Evolutionary conservation across 331 rosid species (phyloP), one percentile per base, ranked within the genome.

Genomic region (Malus hybrid): DNA sequence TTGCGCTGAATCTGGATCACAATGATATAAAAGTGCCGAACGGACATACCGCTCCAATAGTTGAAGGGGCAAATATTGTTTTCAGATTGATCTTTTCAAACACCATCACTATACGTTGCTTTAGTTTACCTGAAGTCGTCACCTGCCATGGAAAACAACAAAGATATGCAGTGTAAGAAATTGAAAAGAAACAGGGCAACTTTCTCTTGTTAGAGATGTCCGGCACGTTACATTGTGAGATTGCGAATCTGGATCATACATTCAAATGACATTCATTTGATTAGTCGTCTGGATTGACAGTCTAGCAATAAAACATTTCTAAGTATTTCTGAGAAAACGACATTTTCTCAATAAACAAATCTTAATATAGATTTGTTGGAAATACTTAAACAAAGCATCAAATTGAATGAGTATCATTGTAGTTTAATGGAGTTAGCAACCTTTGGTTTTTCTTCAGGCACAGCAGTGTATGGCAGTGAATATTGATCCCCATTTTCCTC

Each of bases 11-110:
- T 19, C 14, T 16, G 69, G 13, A 64, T 15, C 4, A 16, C 19
- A 19, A 32, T 64, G 48, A 6, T 2, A 56, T 5, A 15, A 22
- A 44, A 42, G 28, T 26, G 36, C 58, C 15, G 5, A 33, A 73
- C 10, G 63, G 70, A 10, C 66, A 71, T 75, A 87, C 91, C 80
- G 83, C 84, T 65, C 85, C 91, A n/a, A 15, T 85, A 18, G 87
- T 87, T 46, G 89, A 83, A 75, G 91, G 89, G 46, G 88, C 84
- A 70, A 87, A 79, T 52, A 81, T 7, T 11, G 87, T 24, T 77
- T 87, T 84, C 78, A 80, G 78, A 73, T 80, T 83, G 16, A 78
- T 68, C 63, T 73, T 81, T 44, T 33, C 6, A 34, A 77, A 32
- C 46, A 85, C 42, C 62, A 39, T 18, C 28, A 12, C 60, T 36